Percentiles rank a stretch among this genome's conserved stretches.
These are phyloP conservation scores for Lactifluus subvellereus DNA, from an alignment of 768 basidiomycete species.

Conservation along the genomic window DNA sequence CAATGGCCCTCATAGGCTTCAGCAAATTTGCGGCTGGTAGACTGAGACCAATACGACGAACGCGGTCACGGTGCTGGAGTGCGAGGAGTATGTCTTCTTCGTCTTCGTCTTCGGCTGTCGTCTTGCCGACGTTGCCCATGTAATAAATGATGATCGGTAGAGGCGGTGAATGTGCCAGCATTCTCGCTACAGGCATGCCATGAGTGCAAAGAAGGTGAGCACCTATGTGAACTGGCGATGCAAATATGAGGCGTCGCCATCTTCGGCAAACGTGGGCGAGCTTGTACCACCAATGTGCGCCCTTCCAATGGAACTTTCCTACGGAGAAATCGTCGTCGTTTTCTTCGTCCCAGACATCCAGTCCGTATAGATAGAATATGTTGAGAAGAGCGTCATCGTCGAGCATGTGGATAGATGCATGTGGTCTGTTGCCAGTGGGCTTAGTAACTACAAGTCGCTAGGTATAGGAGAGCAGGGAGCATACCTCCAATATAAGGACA, in stretches of 20 bases:
- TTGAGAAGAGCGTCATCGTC: neutral
- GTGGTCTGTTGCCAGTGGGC: neutral
- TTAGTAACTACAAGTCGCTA: neutral
- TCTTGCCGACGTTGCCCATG: neutral
- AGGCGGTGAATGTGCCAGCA: neutral
- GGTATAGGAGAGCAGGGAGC: neutral
- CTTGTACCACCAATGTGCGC: neutral
- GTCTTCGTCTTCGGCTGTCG: neutral
- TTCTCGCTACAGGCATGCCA: neutral
- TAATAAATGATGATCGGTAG: neutral
- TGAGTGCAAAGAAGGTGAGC: neutral
- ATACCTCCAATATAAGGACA: neutral
- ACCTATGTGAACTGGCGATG: neutral
- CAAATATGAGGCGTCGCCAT: neutral
- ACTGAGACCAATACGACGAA: neutral
- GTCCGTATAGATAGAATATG: neutral
- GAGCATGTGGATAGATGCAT: neutral
- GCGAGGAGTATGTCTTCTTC: neutral
- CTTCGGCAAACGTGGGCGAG: neutral
- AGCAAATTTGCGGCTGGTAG: neutral
- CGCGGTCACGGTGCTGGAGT: neutral
- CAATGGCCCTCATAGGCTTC: neutral
- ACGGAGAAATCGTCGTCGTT: neutral
- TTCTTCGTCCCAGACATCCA: neutral
- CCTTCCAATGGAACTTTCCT: neutral